Percentiles rank a stretch among this genome's conserved stretches.
phyloP scores from a whole-genome alignment of 805 yeast genomes.

The Teunomyces panamensis region DNA sequence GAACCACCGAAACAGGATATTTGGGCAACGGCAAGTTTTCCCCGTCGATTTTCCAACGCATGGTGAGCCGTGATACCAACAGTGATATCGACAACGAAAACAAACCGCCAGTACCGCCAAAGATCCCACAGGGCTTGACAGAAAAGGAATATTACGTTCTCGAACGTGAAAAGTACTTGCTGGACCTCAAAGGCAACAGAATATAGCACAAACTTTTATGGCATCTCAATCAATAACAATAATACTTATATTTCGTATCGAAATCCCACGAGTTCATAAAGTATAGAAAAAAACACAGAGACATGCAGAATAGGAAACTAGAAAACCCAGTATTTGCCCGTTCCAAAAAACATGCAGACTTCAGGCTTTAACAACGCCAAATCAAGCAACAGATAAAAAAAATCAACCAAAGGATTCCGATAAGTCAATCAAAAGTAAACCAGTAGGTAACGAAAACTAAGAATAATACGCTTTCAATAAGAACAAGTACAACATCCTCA shows the following conservation, averaged over 20 bases:
- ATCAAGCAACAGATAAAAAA: background rate
- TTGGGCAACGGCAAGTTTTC: constrained; percentile 36
- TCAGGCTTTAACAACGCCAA: background rate
- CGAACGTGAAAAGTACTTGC: constrained; percentile 38
- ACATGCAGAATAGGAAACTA: background rate
- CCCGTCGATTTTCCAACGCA: constrained; percentile 13
- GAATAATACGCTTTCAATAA: background rate
- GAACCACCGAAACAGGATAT: constrained; percentile 37
- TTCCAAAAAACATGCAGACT: no score
- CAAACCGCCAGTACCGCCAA: constrained; percentile 44
- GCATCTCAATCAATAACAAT: background rate
- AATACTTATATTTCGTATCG: background rate
- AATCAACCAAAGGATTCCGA: constrained; percentile 2
- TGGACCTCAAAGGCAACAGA: constrained; percentile 38
- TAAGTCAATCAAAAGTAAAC: background rate
- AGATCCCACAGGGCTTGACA: constrained; percentile 40
- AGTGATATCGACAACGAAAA: constrained; percentile 8
- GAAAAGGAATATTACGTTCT: constrained; percentile 41
- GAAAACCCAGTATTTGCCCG: background rate
- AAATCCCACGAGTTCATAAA: constrained; percentile 2
- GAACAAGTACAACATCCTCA: no score
- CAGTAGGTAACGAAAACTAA: constrained; percentile 1
- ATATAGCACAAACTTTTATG: background rate
- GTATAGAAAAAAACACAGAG: background rate
- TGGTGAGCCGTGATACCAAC: constrained; percentile 8